Conservation (phyloP, 352 stramenopile species). For the Peronospora belbahrii region DNA sequence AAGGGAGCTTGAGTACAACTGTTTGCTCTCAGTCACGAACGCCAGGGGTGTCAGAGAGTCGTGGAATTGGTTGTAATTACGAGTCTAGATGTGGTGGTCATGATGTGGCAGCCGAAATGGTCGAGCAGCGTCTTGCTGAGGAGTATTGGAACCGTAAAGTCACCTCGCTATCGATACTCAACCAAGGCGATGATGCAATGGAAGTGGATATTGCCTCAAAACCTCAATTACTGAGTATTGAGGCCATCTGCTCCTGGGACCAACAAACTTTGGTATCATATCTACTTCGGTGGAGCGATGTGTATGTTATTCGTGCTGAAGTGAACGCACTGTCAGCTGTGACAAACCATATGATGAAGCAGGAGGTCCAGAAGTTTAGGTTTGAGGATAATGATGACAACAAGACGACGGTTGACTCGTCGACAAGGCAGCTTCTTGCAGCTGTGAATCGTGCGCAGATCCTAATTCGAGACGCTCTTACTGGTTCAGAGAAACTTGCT, state of each 20-base stretch:
- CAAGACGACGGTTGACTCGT: slow-evolving; percentile 4
- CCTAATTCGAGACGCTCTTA: slow-evolving; percentile 25
- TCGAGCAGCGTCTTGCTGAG: slow-evolving; percentile 26
- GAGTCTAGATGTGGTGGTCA: slow-evolving; percentile 5
- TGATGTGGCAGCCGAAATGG: slow-evolving; percentile 14
- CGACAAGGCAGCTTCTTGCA: slow-evolving; percentile 21
- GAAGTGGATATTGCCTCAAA: neutral
- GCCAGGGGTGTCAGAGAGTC: neutral
- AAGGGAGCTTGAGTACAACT: slow-evolving; percentile 18
- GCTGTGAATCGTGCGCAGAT: slow-evolving; percentile 23
- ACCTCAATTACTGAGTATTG: slow-evolving; percentile 9
- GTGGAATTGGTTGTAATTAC: neutral
- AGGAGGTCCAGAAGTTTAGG: slow-evolving; percentile 19
- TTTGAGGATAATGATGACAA: neutral
- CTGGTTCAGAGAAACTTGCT: slow-evolving; percentile 29
- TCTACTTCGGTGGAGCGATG: slow-evolving; percentile 41
- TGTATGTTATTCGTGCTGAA: slow-evolving; percentile 32
- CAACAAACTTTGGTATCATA: slow-evolving; percentile 19
- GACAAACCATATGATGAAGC: slow-evolving; percentile 30
- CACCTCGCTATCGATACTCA: slow-evolving; percentile 12
- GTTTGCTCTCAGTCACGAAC: slow-evolving; percentile 1
- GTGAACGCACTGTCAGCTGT: slow-evolving; percentile 30
- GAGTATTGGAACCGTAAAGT: slow-evolving; percentile 43
- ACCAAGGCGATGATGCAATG: slow-evolving; percentile 7
- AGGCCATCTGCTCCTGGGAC: slow-evolving; percentile 33